Conservation (phyloP, 2,329 filamentous ascomycete genomes). For the Endocalyx cinctus region DNA sequence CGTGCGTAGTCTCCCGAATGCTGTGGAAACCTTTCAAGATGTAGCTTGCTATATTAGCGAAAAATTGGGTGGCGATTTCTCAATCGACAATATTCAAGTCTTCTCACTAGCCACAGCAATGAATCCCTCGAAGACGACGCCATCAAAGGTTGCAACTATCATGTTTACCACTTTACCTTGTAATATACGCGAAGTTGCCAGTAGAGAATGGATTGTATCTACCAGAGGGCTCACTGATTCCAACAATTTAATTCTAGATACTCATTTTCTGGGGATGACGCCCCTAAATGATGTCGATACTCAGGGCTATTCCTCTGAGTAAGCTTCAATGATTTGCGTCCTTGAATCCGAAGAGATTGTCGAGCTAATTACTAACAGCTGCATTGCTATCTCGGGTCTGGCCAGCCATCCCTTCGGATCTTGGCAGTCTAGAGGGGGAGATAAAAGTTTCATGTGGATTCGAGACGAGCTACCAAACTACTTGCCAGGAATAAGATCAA, state of each 20-base stretch:
- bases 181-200: background rate
- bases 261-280: conserved; percentile 18
- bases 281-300: conserved; percentile 13
- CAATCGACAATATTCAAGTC: conserved; percentile 8
- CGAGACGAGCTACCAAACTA: conserved; percentile 16
- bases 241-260: conserved; percentile 18
- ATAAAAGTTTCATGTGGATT: conserved; percentile 24
- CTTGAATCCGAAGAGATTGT: background rate
- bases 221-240: background rate
- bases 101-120: conserved; percentile 12
- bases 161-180: conserved; percentile 11
- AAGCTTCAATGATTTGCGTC: conserved; percentile 2
- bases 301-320: conserved; percentile 14
- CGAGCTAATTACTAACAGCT: conserved; percentile 7
- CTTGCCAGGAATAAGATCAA: conserved; percentile 11
- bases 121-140: conserved; percentile 3
- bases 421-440: conserved; percentile 15
- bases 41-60: conserved; percentile 6
- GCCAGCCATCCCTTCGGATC: conserved; percentile 20
- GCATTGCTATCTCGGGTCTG: conserved; percentile 19
- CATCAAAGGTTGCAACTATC: conserved; percentile 14
- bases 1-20: conserved; percentile 5
- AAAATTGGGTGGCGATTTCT: conserved; percentile 9
- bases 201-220: conserved; percentile 5
- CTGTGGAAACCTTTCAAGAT: conserved; percentile 1